Evolutionary conservation across 306 rosid species (phyloP).

Genomic region (Casuarina cunninghamiana): DNA sequence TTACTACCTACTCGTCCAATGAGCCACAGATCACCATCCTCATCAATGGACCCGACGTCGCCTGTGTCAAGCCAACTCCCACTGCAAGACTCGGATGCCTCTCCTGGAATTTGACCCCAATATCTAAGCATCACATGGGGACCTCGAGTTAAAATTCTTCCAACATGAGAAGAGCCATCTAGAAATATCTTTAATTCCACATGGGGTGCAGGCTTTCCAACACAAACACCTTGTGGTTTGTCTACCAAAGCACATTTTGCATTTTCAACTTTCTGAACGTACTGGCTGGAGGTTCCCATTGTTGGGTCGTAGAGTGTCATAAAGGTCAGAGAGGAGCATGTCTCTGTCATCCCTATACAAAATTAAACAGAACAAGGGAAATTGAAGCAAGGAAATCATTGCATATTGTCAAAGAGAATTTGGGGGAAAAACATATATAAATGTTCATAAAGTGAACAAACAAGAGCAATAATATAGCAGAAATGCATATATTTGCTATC

Average conservation of each 20-base stretch:
- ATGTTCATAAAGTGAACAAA: not conserved
- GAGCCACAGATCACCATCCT: constrained; percentile 70
- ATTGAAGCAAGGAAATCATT: constrained; percentile 21
- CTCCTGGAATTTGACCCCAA: constrained; percentile 57
- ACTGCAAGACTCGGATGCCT: constrained; percentile 27
- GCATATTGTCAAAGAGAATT: not conserved
- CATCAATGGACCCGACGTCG: constrained; percentile 76
- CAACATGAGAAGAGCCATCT: constrained; percentile 46
- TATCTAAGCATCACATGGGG: constrained; percentile 84
- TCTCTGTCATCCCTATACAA: constrained; percentile 80
- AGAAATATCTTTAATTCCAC: constrained; percentile 62
- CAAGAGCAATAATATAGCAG: not conserved
- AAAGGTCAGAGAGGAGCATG: constrained; percentile 87
- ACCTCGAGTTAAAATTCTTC: constrained; percentile 90
- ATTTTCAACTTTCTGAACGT: constrained; percentile 21
- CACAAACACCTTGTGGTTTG: constrained; percentile 70
- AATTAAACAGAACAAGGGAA: constrained; percentile 26
- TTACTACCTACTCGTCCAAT: constrained; percentile 72
- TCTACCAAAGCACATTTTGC: constrained; percentile 29
- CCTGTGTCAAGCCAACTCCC: constrained; percentile 88
- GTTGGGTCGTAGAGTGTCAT: constrained; percentile 54
- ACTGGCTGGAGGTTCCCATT: constrained; percentile 25
- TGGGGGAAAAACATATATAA: constrained; percentile 5
- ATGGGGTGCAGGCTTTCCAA: constrained; percentile 96
- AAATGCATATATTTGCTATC: not conserved